Conservation (phyloP, 208 protist genomes). For the Acanthamoeba polyphaga region DNA sequence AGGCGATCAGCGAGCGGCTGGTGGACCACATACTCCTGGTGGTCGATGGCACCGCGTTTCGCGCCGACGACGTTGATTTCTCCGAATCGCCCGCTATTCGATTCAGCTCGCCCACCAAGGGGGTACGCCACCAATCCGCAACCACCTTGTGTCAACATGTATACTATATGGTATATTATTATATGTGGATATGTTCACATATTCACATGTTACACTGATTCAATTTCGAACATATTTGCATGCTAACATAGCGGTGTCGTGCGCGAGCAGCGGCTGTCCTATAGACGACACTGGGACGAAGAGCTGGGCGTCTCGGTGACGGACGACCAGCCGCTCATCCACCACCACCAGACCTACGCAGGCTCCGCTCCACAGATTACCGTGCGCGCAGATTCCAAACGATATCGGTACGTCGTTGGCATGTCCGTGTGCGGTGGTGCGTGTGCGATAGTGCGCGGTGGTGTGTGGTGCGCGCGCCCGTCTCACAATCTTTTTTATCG, state of each 20-base stretch:
- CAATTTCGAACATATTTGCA: no score
- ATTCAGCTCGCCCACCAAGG: slow-evolving; percentile 11
- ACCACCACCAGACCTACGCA: neutral
- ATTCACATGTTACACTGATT: no score
- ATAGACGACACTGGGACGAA: neutral
- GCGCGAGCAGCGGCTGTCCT: neutral
- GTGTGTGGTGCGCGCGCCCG: neutral
- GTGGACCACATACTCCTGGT: neutral
- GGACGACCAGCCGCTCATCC: slow-evolving; percentile 11
- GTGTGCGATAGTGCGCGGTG: no score
- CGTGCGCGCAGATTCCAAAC: neutral
- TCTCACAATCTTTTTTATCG: no score
- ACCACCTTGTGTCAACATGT: neutral
- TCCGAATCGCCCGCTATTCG: neutral
- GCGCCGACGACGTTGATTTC: neutral
- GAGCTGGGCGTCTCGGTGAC: neutral
- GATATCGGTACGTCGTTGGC: neutral
- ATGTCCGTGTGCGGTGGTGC: neutral
- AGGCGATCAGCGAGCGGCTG: neutral
- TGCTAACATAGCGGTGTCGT: no score
- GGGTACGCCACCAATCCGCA: neutral
- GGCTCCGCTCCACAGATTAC: neutral
- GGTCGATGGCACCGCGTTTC: neutral
- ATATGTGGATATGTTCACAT: no score
- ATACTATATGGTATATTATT: no score